These are phyloP conservation scores for Colletotrichum incanum DNA, from an alignment of 2,329 filamentous ascomycete genomes.

Conservation along the genomic window DNA sequence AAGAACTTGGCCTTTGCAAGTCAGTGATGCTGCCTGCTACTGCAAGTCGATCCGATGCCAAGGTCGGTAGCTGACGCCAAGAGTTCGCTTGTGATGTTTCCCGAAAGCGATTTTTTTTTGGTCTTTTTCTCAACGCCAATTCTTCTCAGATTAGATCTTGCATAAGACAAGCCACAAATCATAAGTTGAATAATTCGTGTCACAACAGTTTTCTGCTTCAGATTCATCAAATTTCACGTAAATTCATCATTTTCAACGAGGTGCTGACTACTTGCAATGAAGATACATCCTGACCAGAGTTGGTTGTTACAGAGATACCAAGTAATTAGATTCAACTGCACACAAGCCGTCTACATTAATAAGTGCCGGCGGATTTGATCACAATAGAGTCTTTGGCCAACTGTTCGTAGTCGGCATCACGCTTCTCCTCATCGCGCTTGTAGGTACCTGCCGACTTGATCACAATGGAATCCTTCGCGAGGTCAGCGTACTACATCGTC, in stretches of 20 bases:
- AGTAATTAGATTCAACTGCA: not conserved
- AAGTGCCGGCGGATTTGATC: conserved; percentile 9
- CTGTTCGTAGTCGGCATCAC: not conserved
- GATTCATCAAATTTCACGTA: not conserved
- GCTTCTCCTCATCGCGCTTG: conserved; percentile 21
- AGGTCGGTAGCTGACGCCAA: not conserved
- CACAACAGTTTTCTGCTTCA: not conserved
- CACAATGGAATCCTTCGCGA: conserved; percentile 19
- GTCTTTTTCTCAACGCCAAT: not conserved
- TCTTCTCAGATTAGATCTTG: too few species aligned
- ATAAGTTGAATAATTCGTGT: not conserved
- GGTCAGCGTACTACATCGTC: not conserved
- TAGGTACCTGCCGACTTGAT: conserved; percentile 30
- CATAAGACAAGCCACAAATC: not conserved
- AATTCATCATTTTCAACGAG: too few species aligned
- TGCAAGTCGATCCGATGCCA: not conserved
- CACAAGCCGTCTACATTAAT: not conserved
- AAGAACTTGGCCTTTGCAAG: not conserved
- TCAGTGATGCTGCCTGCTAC: not conserved
- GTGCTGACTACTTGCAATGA: not conserved
- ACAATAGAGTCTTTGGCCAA: not conserved
- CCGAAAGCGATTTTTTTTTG: not conserved
- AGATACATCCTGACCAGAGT: not conserved
- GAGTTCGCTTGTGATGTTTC: not conserved
- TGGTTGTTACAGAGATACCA: accelerated